These are phyloP conservation scores for Hypoxylon sp. DNA, from an alignment of 2,329 filamentous ascomycete genomes.

Conservation along the genomic window DNA sequence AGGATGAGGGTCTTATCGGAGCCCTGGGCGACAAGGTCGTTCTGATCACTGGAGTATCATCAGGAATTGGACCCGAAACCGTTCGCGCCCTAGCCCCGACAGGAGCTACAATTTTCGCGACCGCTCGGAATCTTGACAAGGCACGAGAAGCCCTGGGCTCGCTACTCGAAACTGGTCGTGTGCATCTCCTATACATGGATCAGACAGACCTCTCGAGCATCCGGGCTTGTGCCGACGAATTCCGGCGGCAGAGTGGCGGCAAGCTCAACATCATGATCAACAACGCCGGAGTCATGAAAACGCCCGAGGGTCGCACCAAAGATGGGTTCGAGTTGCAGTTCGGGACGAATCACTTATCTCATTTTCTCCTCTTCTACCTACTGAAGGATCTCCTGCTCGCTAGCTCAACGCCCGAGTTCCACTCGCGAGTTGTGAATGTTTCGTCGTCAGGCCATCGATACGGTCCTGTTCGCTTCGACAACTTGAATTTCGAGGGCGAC, in stretches of 20 bases:
- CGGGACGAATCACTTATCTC: conserved; percentile 67
- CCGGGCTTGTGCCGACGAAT: conserved; percentile 48
- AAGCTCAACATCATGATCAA: conserved; percentile 56
- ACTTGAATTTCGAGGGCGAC: conserved; percentile 57
- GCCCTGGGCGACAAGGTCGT: conserved; percentile 57
- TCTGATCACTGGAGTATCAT: conserved; percentile 60
- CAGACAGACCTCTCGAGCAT: conserved; percentile 55
- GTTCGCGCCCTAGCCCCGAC: conserved; percentile 60
- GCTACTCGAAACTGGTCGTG: conserved; percentile 46
- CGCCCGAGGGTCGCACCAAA: conserved; percentile 54
- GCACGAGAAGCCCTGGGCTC: conserved; percentile 52
- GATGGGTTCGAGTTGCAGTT: conserved; percentile 69
- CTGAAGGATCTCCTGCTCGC: conserved; percentile 62
- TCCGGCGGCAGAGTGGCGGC: conserved; percentile 37
- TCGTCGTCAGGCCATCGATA: conserved; percentile 60
- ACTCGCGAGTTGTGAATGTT: conserved; percentile 63
- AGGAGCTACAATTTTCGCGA: conserved; percentile 62
- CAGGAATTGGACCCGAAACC: conserved; percentile 61
- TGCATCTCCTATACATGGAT: conserved; percentile 57
- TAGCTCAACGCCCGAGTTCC: conserved; percentile 58
- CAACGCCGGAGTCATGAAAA: conserved; percentile 64
- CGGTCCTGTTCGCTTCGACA: conserved; percentile 55
- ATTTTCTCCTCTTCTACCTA: conserved; percentile 69
- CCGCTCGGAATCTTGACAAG: conserved; percentile 59
- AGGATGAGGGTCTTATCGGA: conserved; percentile 55